Evolutionary conservation across 192 early-diverging fungal genomes (phyloP).

Genomic region (Coemansia sp.): DNA sequence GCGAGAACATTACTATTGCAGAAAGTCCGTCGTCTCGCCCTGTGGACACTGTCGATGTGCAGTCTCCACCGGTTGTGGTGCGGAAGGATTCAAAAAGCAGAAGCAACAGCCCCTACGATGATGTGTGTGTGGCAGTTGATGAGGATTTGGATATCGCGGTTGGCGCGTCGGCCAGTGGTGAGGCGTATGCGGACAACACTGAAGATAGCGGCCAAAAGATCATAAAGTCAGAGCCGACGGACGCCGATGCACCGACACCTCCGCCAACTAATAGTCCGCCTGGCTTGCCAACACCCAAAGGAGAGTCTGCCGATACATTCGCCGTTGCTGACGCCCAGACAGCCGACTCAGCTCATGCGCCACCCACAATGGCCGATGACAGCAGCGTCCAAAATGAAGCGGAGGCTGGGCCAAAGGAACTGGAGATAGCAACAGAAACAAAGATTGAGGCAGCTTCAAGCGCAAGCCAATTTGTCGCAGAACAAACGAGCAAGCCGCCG

Average conservation of each 20-base stretch:
- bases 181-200: not conserved
- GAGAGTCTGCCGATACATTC: not conserved
- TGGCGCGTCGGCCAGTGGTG: not conserved
- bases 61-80: not conserved
- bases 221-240: conserved; percentile 39
- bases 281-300: not conserved
- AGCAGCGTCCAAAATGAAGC: not conserved
- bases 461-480: not conserved
- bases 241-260: conserved; percentile 45
- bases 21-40: not conserved
- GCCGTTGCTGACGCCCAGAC: not conserved
- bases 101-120: not conserved
- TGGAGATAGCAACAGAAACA: conserved; percentile 1
- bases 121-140: not conserved
- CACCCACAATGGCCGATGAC: not conserved
- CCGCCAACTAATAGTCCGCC: conserved; percentile 19
- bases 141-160: not conserved
- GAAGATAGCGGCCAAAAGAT: not conserved
- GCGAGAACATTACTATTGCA: conserved; percentile 5
- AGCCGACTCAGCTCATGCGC: not conserved
- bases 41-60: not conserved
- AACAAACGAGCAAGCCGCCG: conserved; percentile 1
- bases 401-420: conserved; percentile 4
- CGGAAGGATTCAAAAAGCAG: not conserved
- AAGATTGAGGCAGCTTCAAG: not conserved